Conservation (phyloP, 352 stramenopile species). For the Phytophthora constricta region DNA sequence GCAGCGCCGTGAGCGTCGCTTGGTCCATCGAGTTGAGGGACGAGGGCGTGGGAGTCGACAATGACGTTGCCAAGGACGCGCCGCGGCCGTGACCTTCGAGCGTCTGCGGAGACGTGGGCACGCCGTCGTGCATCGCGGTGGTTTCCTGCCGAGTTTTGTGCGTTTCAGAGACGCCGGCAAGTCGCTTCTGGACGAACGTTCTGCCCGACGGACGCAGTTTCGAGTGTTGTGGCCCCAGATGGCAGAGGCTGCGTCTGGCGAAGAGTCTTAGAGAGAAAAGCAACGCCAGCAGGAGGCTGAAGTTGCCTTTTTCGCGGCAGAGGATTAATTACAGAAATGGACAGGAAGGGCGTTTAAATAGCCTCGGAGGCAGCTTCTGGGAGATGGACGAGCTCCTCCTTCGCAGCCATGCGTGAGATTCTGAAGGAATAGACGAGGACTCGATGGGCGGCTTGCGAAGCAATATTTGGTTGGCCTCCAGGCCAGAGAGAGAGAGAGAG, state of each 20-base stretch:
- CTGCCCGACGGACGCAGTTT: no score
- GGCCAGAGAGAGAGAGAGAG: background rate
- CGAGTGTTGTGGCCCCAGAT: no score
- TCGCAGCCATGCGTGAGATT: background rate
- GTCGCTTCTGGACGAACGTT: background rate
- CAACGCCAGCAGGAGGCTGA: background rate
- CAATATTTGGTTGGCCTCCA: background rate
- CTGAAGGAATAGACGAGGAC: background rate
- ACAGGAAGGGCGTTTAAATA: no score
- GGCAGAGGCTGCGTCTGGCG: background rate
- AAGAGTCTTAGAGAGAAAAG: background rate
- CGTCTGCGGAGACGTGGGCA: conserved; percentile 4
- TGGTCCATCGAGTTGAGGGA: conserved; percentile 35
- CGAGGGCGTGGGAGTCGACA: conserved; percentile 24
- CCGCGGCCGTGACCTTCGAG: background rate
- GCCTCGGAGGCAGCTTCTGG: background rate
- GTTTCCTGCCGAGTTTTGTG: conserved; percentile 21
- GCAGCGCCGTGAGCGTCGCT: conserved; percentile 23
- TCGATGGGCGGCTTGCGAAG: no score
- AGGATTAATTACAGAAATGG: no score
- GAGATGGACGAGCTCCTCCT: background rate
- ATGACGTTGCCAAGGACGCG: conserved; percentile 10
- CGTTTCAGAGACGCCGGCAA: conserved; percentile 3
- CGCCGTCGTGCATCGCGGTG: conserved; percentile 24
- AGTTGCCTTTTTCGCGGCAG: background rate